These are phyloP conservation scores for Hymenoscyphus scutula DNA, from an alignment of 2,329 filamentous ascomycete species.

Conservation along the genomic window DNA sequence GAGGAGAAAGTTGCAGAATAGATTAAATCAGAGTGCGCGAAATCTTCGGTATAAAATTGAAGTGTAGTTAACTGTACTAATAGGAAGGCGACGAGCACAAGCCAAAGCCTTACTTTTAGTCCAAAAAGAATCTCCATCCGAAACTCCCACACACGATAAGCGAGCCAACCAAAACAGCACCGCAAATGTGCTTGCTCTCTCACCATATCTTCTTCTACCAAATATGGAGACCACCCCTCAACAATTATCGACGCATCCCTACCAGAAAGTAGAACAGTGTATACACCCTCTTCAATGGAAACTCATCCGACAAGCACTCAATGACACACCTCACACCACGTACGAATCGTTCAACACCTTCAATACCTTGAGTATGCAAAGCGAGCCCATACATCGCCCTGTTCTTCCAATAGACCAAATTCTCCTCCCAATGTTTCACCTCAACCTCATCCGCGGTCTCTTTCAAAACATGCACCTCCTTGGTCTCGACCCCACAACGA, in stretches of 20 bases:
- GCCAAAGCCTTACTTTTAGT: background rate
- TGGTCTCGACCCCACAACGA: constrained; percentile 19
- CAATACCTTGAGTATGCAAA: constrained; percentile 5
- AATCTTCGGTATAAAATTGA: constrained; percentile 4
- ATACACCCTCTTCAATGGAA: constrained; percentile 1
- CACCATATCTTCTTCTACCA: background rate
- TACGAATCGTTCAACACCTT: constrained; percentile 14
- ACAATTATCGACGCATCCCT: background rate
- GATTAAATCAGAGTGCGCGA: constrained; percentile 32
- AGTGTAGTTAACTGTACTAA: background rate
- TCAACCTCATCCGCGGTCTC: constrained; percentile 40
- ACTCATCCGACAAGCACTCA: background rate
- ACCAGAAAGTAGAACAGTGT: background rate
- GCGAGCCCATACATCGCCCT: background rate
- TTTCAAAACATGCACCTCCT: constrained; percentile 37
- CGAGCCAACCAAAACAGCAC: background rate
- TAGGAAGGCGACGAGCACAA: constrained; percentile 7
- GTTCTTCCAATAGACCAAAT: constrained; percentile 25
- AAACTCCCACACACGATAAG: background rate
- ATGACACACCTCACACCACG: background rate
- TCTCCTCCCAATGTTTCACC: constrained; percentile 39
- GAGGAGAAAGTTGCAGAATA: constrained; percentile 32
- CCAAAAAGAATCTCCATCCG: background rate
- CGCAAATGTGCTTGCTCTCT: too few relatives aligned
- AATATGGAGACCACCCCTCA: background rate